A percentile compares a stretch with the other conserved stretches of the same genome.
phyloP scores from a whole-genome alignment of 306 rosid species.

The Gastrolobium villosum region DNA sequence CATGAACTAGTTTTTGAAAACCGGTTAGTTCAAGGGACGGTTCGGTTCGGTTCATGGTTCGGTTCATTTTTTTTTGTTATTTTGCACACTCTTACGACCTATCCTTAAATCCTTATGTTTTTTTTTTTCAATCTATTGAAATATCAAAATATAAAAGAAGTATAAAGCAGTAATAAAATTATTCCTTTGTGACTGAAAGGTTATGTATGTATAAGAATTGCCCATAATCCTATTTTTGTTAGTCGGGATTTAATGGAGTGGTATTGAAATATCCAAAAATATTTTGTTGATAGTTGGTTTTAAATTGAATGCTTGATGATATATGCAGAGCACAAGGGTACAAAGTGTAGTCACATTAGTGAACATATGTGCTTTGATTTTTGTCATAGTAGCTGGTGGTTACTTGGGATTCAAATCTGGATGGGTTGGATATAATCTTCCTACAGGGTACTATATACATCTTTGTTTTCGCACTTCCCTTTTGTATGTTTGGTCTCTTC shows the following conservation, averaged over 20 bases:
- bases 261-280: neutral
- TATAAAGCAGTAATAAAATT: too few relatives aligned
- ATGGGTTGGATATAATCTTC: slow-evolving; percentile 90
- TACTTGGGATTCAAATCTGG: slow-evolving; percentile 91
- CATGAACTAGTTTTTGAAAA: too few relatives aligned
- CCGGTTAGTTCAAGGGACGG: too few relatives aligned
- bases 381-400: slow-evolving; percentile 81
- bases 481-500: slow-evolving; percentile 23
- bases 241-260: too few relatives aligned
- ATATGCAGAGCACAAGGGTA: slow-evolving; percentile 78
- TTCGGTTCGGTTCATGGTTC: too few relatives aligned
- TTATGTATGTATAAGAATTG: too few relatives aligned
- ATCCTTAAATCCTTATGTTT: neutral
- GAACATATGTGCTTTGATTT: slow-evolving; percentile 82
- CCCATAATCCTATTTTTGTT: too few relatives aligned
- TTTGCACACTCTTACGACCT: too few relatives aligned
- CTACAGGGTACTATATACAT: slow-evolving; percentile 73
- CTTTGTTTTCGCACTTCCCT: slow-evolving; percentile 32
- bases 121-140: neutral
- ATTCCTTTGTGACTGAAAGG: too few relatives aligned
- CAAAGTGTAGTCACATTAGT: slow-evolving; percentile 82
- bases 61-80: too few relatives aligned
- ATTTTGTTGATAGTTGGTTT: slow-evolving; percentile 12
- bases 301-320: slow-evolving; percentile 18
- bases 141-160: too few relatives aligned